phyloP scores from a whole-genome alignment of 768 basidiomycete species.

The Gloeopeniophorella convolvens region DNA sequence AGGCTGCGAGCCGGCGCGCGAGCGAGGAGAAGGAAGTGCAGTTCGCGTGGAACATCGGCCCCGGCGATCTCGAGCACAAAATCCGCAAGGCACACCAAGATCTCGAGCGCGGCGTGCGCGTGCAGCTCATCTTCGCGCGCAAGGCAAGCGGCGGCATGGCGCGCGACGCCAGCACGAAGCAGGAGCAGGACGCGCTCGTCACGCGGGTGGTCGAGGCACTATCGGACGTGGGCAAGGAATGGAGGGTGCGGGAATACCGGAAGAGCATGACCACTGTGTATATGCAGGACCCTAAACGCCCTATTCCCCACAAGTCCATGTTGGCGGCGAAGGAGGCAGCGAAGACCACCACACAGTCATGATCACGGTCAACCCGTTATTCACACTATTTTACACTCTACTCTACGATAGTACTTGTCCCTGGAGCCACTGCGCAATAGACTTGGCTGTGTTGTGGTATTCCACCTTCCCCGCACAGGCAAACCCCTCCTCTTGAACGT shows the following conservation, averaged over 20 bases:
- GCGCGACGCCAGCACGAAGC: background rate
- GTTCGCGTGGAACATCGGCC: constrained; percentile 32
- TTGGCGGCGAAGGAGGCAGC: background rate
- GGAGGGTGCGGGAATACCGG: constrained; percentile 15
- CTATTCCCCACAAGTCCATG: constrained; percentile 14
- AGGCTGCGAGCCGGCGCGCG: constrained; percentile 7
- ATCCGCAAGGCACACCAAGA: constrained; percentile 28
- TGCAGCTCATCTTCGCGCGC: constrained; percentile 27
- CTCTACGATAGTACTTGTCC: no score
- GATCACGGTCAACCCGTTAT: background rate
- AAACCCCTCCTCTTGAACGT: constrained; percentile 22
- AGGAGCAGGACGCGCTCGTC: constrained; percentile 17
- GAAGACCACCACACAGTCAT: background rate
- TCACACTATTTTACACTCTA: no score
- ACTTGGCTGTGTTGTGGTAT: no score
- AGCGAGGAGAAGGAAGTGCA: constrained; percentile 32
- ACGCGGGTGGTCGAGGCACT: constrained; percentile 18
- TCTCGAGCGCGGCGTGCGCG: constrained; percentile 26
- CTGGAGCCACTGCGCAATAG: no score
- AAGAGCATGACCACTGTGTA: constrained; percentile 9
- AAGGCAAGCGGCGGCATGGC: constrained; percentile 21
- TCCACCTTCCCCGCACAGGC: constrained; percentile 14
- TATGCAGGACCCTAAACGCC: constrained; percentile 14
- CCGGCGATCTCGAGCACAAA: constrained; percentile 33
- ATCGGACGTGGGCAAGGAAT: constrained; percentile 23